Conservation (phyloP, 345 rosid genomes). For the Salix arbutifolia region DNA sequence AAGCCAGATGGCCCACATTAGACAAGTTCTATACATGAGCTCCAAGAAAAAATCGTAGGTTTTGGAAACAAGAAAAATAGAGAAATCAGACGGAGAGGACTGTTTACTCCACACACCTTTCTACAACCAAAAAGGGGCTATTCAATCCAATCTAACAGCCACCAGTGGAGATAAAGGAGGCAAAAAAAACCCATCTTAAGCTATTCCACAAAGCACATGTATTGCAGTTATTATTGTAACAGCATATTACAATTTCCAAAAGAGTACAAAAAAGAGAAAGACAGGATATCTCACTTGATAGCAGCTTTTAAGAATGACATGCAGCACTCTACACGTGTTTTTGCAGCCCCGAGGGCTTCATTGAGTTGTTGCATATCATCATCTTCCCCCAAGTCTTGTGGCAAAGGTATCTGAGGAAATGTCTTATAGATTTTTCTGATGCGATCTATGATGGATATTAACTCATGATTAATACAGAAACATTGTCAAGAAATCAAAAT, state of each 20-base stretch:
- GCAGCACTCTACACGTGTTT: constrained; percentile 75
- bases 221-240: neutral
- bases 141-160: neutral
- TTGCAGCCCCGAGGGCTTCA: constrained; percentile 85
- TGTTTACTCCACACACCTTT: neutral
- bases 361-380: constrained; percentile 71
- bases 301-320: constrained; percentile 85
- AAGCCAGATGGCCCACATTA: neutral
- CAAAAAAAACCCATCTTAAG: neutral
- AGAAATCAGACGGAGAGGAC: neutral
- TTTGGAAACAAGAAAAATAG: neutral
- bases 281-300: constrained; percentile 49
- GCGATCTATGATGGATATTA: constrained; percentile 53
- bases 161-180: neutral
- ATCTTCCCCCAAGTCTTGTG: constrained; percentile 62
- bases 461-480: constrained; percentile 18
- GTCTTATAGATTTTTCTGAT: constrained; percentile 66
- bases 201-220: neutral
- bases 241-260: neutral
- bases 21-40: neutral
- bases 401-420: constrained; percentile 77
- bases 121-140: neutral
- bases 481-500: neutral
- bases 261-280: neutral
- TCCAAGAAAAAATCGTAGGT: neutral